Evolutionary conservation across 1,139 yeast species (phyloP).

Genomic region (Yamadazyma taylorii): DNA sequence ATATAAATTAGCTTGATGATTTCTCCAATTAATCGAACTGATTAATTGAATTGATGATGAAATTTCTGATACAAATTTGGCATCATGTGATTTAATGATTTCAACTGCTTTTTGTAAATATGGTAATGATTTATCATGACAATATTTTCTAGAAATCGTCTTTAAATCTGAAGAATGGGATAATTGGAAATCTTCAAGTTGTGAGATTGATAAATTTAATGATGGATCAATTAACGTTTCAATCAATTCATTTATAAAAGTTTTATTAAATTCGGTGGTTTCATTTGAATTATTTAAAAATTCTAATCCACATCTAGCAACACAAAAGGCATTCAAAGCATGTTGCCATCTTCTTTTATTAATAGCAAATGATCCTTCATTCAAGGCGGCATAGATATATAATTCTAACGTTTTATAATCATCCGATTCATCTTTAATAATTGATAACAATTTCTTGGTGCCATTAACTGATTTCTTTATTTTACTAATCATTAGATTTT

Average conservation of each 20-base stretch:
- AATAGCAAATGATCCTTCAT: slow-evolving; percentile 60
- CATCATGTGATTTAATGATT: slow-evolving; percentile 41
- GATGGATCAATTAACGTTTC: slow-evolving; percentile 70
- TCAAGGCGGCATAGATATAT: slow-evolving; percentile 57
- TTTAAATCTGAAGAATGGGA: slow-evolving; percentile 40
- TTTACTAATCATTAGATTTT: slow-evolving; percentile 61
- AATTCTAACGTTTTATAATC: slow-evolving; percentile 49
- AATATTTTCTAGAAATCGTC: slow-evolving; percentile 46
- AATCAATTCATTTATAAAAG: slow-evolving; percentile 55
- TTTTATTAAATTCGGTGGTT: slow-evolving; percentile 31
- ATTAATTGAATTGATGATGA: slow-evolving; percentile 28
- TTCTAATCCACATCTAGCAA: slow-evolving; percentile 63
- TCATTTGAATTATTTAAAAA: slow-evolving; percentile 35
- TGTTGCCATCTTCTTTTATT: slow-evolving; percentile 58
- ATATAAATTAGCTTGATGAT: slow-evolving; percentile 64
- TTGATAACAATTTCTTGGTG: slow-evolving; percentile 42
- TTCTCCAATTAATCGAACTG: slow-evolving; percentile 62
- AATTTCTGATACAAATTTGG: slow-evolving; percentile 40
- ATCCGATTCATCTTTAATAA: slow-evolving; percentile 36
- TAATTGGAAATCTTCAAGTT: slow-evolving; percentile 22
- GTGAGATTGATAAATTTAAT: slow-evolving; percentile 56
- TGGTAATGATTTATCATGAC: slow-evolving; percentile 33
- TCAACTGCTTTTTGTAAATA: slow-evolving; percentile 37
- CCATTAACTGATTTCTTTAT: slow-evolving; percentile 61
- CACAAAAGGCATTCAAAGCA: slow-evolving; percentile 54